Evolutionary conservation across 2,329 filamentous ascomycete species (phyloP).

Genomic region (Magnaporthiopsis poae): DNA sequence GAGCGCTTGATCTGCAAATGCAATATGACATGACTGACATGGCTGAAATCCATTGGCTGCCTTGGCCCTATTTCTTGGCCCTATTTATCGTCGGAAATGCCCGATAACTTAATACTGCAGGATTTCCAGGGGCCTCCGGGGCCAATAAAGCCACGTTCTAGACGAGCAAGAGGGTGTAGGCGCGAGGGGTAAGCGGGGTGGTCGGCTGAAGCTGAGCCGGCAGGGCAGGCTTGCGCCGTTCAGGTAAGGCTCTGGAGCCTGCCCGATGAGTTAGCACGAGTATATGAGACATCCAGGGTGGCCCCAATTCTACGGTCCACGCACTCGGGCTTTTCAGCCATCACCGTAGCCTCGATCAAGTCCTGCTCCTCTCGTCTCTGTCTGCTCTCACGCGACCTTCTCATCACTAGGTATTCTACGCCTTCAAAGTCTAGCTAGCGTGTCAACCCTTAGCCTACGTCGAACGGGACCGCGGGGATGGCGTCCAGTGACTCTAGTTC

Average conservation of each 20-base stretch:
- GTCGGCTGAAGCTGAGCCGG: too few species aligned
- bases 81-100: not conserved
- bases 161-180: not conserved
- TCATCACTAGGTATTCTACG: not conserved
- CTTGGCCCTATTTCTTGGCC: not conserved
- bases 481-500: not conserved
- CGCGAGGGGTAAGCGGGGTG: not conserved
- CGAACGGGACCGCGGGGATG: not conserved
- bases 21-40: not conserved
- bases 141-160: not conserved
- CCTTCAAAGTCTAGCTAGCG: not conserved
- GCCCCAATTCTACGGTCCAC: not conserved
- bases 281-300: not conserved
- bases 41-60: not conserved
- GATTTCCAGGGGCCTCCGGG: not conserved
- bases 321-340: not conserved
- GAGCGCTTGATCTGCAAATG: not conserved
- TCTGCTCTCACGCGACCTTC: not conserved
- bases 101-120: not conserved
- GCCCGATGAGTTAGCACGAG: not conserved
- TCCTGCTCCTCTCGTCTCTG: not conserved
- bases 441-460: not conserved
- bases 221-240: too few species aligned
- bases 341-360: not conserved
- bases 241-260: not conserved